Base-by-base conservation (phyloP, 176 grass and related monocot species). In the Saccharum spontaneum region DNA sequence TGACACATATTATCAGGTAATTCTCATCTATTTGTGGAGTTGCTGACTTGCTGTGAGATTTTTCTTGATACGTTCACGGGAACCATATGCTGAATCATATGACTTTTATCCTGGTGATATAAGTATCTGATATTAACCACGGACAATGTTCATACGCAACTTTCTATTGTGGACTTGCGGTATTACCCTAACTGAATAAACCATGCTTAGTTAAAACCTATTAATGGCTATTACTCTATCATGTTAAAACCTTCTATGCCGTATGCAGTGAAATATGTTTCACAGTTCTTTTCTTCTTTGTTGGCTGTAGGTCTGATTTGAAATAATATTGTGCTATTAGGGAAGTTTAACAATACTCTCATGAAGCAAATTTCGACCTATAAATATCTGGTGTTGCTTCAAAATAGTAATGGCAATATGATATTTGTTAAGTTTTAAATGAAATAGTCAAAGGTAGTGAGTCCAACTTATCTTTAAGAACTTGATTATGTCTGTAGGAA, bases 1-100 rank as follows among this genome's bases (percentile, higher is more conserved):
- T 72, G 65, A 82, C 67, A 28, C 75, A 68, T 99, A 94, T 86
- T 96, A 96, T 81, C 80, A 99, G 93, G 96, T 98, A 67, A 75
- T 85, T 36, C 71, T 87, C 41, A 82, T 55, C 28, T 89, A 48
- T 81, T 68, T 73, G 39, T 68, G 22, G 16, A 64, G 31, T 80
- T 79, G 73, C 26, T 73, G 60, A 64, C n/a, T 80, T 79, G 73
- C 43, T 66, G 68, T 44, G 66, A 54, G 8, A 34, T 64, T 70
- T 76, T 43, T 78, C 37, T 30, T 82, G 3, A 22, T 69, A 77
- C 37, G 28, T 81, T 69, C 7, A 54, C 34, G 24, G n/a, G 62
- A 59, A 36, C 73, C 31, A 14, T 8, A 73, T 79, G 13, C 26
- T 83, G 34, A 50, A 62, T 4, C 15, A 20, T 68, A 45, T 65